Base-by-base conservation (phyloP, 768 basidiomycete genomes). In the Hericium coralloides region DNA sequence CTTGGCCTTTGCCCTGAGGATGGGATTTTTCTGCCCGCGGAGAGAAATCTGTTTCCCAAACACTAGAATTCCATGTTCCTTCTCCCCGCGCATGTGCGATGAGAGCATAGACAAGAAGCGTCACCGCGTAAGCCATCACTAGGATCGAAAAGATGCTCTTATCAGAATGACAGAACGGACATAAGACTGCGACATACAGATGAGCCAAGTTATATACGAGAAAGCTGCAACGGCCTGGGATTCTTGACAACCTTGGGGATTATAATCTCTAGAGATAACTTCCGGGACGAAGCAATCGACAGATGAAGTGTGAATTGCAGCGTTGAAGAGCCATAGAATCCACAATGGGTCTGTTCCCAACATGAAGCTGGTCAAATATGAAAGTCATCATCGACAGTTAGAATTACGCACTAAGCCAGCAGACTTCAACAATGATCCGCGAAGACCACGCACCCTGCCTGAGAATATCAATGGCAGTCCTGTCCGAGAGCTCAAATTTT, bases 251-350 rank as follows among this genome's bases (percentile, higher is more conserved):
- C 55, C 53, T 31, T 54, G 49, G 36, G 55, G 55, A 20, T 1
- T 23, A 12, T n/a, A 56, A 37, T 20, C 48, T 61, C 59, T 4
- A 51, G 23, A 41, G 14, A 20, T 22, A 12, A 23, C 22, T 25
- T 14, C 17, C 15, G 9, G 8, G 12, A 4, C 12, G 20, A 45
- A 54, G 14, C 20, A 17, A 25, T 12, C 17, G 18, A 26, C 10
- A 43, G 39, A 22, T 18, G 43, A 56, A 14, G 65, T 66, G 2
- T 72, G 55, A 38, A 68, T 59, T 3, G 65, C 70, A 3, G 62
- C 76, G 23, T 67, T 62, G 17, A 73, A 69, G 23, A 77, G 67
- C 76, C 72, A 78, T 31, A 77, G 61, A 41, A 75, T 54, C 64
- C 67, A 70, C 20, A 78, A 66, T 49, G 70, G 5, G 23, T 55